Conservation (phyloP, 306 rosid species). For the Lupinus albus region DNA sequence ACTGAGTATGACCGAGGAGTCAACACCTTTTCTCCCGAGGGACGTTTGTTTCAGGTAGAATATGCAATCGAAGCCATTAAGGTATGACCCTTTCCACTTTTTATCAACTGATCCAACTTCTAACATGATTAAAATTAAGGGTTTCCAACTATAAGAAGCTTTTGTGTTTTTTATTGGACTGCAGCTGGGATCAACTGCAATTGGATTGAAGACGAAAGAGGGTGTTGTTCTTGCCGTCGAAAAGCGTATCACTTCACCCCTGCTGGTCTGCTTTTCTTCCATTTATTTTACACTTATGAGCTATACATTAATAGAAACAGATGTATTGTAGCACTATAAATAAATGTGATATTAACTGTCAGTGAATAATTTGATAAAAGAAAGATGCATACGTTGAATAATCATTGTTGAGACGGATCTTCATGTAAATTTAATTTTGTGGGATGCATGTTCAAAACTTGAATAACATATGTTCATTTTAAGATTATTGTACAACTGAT, state of each 20-base stretch:
- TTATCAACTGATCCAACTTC: background rate
- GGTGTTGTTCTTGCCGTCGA: slow-evolving; percentile 98
- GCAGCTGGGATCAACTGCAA: slow-evolving; percentile 95
- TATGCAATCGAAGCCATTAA: slow-evolving; percentile 98
- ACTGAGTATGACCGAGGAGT: slow-evolving; percentile 99
- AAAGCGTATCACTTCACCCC: slow-evolving; percentile 91
- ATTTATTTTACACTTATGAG: background rate
- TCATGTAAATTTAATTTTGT: background rate
- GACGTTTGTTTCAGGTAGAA: slow-evolving; percentile 96
- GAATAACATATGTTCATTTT: slow-evolving; percentile 3
- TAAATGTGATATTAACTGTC: background rate
- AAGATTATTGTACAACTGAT: background rate
- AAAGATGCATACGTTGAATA: background rate
- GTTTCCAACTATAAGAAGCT: background rate
- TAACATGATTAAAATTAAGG: background rate
- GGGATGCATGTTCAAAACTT: slow-evolving; percentile 7
- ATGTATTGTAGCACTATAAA: background rate
- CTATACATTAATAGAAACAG: background rate
- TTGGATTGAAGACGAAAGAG: slow-evolving; percentile 91
- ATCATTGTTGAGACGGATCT: background rate
- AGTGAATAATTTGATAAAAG: background rate
- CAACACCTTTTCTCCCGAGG: slow-evolving; percentile 96
- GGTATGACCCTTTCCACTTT: slow-evolving; percentile 46
- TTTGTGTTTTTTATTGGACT: slow-evolving; percentile 25
- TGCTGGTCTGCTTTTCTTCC: slow-evolving; percentile 55